These are phyloP conservation scores for Heliocybe sulcata DNA, from an alignment of 1,284 basidiomycete genomes.

Conservation along the genomic window DNA sequence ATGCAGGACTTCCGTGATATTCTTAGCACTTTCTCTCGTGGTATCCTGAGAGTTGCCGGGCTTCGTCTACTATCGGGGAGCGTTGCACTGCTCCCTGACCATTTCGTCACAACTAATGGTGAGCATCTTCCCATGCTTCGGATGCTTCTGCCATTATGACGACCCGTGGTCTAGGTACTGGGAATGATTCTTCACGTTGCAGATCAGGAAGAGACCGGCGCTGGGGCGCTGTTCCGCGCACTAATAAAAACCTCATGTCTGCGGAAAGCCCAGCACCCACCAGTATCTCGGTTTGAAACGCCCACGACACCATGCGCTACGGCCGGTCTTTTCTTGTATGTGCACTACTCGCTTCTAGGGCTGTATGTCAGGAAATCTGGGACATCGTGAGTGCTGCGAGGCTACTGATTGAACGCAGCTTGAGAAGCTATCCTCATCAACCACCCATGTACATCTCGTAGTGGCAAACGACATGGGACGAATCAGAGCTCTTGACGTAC, in stretches of 20 bases:
- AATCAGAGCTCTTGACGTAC: constrained; percentile 25
- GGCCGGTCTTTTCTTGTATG: background rate
- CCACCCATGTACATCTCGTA: too few relatives aligned
- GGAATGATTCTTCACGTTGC: background rate
- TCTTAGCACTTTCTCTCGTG: background rate
- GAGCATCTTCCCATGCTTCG: background rate
- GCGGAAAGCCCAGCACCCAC: background rate
- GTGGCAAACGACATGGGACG: constrained; percentile 32
- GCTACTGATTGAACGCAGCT: background rate
- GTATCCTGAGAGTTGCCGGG: background rate
- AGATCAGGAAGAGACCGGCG: background rate
- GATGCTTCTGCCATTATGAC: background rate
- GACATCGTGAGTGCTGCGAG: constrained; percentile 23
- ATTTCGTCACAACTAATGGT: background rate
- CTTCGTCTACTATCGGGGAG: too few relatives aligned
- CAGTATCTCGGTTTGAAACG: background rate
- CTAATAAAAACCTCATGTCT: background rate
- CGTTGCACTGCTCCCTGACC: too few relatives aligned
- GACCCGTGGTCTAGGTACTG: background rate
- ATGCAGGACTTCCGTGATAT: background rate
- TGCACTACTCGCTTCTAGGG: background rate
- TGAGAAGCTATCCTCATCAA: background rate
- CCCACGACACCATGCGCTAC: background rate
- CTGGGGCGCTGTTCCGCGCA: background rate
- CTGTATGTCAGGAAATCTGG: constrained; percentile 24